Evolutionary conservation across 108 stramenopile genomes (phyloP).

Genomic region (Skeletonema menzelii): DNA sequence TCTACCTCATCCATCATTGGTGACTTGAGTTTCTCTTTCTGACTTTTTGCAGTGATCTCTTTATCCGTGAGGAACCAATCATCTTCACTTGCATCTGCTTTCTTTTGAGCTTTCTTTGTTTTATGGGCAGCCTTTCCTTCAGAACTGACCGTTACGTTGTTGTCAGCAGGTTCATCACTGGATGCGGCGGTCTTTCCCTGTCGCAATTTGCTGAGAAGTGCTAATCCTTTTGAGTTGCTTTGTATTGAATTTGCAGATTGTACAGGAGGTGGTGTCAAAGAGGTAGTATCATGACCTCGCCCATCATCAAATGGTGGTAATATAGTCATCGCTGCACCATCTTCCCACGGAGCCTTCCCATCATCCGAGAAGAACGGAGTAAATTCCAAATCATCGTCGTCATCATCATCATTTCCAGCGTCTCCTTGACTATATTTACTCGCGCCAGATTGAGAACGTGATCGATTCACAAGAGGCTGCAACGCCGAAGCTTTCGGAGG

Average conservation of each 20-base stretch:
- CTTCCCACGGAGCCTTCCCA: conserved; percentile 85
- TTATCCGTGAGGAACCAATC: conserved; percentile 68
- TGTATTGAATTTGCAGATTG: conserved; percentile 14
- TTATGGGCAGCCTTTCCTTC: background rate
- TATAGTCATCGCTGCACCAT: conserved; percentile 35
- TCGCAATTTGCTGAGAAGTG: conserved; percentile 49
- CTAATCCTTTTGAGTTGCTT: conserved; percentile 51
- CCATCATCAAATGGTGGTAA: conserved; percentile 1
- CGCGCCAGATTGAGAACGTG: conserved; percentile 1
- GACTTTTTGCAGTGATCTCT: conserved; percentile 71
- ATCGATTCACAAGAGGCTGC: conserved; percentile 35
- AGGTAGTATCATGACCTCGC: background rate
- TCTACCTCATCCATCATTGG: conserved; percentile 28
- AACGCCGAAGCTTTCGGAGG: conserved; percentile 34
- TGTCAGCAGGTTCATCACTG: conserved; percentile 11
- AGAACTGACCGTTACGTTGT: background rate
- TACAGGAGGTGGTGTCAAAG: background rate
- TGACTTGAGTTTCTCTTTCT: conserved; percentile 47
- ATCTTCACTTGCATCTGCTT: conserved; percentile 2
- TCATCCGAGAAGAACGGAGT: conserved; percentile 78
- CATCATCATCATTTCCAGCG: background rate
- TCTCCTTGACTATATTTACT: conserved; percentile 1
- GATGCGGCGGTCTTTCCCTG: conserved; percentile 23
- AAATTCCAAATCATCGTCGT: conserved; percentile 42
- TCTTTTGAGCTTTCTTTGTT: background rate